Evolutionary conservation across 2,329 filamentous ascomycete genomes (phyloP).

Genomic region (Epicoccum sorghinum): DNA sequence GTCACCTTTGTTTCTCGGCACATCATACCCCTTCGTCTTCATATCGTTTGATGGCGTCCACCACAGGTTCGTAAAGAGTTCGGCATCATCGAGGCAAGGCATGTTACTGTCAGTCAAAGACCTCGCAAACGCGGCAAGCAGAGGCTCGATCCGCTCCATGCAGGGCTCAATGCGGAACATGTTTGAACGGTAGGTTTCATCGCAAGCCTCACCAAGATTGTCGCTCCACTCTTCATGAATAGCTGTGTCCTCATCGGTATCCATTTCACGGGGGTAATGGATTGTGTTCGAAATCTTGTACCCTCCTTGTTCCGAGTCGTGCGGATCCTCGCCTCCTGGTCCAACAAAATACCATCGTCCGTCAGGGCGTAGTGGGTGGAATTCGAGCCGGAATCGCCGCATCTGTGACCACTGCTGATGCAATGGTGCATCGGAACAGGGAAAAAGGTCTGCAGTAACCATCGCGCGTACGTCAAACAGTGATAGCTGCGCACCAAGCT

Average conservation of each 20-base stretch:
- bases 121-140: conserved; percentile 19
- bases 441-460: conserved; percentile 17
- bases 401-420: conserved; percentile 21
- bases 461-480: conserved; percentile 19
- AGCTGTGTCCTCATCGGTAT: conserved; percentile 7
- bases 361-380: conserved; percentile 20
- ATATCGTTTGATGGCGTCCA: conserved; percentile 13
- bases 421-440: conserved; percentile 7
- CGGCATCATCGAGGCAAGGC: conserved; percentile 17
- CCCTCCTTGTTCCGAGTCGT: conserved; percentile 22
- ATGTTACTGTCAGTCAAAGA: conserved; percentile 15
- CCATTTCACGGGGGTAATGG: conserved; percentile 14
- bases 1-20: conserved; percentile 15
- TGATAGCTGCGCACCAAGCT: conserved; percentile 15
- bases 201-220: conserved; percentile 1
- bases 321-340: conserved; percentile 14
- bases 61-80: conserved; percentile 20
- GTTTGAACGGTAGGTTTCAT: conserved; percentile 5
- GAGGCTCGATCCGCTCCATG: conserved; percentile 17
- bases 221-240: neutral
- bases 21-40: conserved; percentile 5
- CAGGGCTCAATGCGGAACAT: conserved; percentile 19
- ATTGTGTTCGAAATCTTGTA: conserved; percentile 19
- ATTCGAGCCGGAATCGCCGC: conserved; percentile 21
- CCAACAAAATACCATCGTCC: conserved; percentile 23